Base-by-base conservation (phyloP, 83 land plant genomes). In the Thuja plicata region DNA sequence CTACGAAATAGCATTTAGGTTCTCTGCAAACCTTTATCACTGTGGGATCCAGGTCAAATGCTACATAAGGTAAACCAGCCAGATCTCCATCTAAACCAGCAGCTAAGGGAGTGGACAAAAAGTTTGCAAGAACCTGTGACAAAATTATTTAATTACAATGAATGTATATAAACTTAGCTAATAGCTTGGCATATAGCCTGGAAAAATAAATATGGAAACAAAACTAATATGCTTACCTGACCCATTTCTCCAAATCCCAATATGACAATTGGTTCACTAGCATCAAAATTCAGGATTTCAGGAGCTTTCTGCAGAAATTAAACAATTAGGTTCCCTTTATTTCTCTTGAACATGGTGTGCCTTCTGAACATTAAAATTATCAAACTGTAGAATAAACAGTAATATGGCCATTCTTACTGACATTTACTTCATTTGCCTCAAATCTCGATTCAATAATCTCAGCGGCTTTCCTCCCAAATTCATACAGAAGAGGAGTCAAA, bases 171-270 rank as follows among this genome's bases (percentile, higher is more conserved):
- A 48, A 46, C 15, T 46, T 46, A 12, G 30, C 48, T 2, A 48
- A 46, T 21, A 83, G 17, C 55, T 83, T 30, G 85, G 32, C 35
- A 48, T 48, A 45, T 83, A 46, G 12, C 30, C 54, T 43, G 27
- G 12, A 83, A 21, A 21, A 46, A 83, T 83, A 85, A 11, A 38
- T n/a, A 43, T 30, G 11, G 76, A 30, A 77, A 71, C 17, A 88
- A 73, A 88, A 43, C 85, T 45, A n/a, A n/a, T 27, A 84, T 10
- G 45, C 55, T 17, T 48, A 84, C 86, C 99, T 98, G 99, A 52
- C 97, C 99, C 97, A 94, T 98, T 87, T 96, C 95, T 41, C 96
- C 96, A 93, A 98, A 98, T 34, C 99, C 99, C 90, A 97, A 91
- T 24, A 98, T 94, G 41, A 98, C 96, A 80, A 98, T 96, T n/a